phyloP scores from a whole-genome alignment of 345 rosid species.

The Gossypium sturtianum region DNA sequence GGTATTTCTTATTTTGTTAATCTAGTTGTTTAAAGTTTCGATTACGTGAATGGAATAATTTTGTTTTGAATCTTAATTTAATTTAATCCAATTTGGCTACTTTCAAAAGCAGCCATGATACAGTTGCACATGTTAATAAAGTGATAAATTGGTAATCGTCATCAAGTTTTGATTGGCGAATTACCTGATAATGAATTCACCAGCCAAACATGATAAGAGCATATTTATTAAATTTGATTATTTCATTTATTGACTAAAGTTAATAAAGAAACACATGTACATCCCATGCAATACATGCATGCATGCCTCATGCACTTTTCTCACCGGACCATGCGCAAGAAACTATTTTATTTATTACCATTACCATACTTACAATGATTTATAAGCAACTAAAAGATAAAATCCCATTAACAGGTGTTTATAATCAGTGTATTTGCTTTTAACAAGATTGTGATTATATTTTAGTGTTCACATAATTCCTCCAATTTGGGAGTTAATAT shows the following conservation, averaged over 20 bases:
- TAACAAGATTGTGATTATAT: no score
- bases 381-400: not conserved
- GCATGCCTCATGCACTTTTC: not conserved
- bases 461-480: no score
- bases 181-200: not conserved
- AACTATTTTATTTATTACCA: not conserved
- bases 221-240: not conserved
- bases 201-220: not conserved
- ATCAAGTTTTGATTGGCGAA: not conserved
- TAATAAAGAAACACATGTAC: not conserved
- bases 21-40: no score
- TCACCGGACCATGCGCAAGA: not conserved
- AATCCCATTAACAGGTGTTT: not conserved
- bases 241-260: not conserved
- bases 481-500: no score
- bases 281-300: not conserved
- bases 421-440: no score
- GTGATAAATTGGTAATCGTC: not conserved
- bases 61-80: not conserved
- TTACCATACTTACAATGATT: not conserved
- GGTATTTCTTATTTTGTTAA: no score
- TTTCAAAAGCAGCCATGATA: not conserved
- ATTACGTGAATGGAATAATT: not conserved
- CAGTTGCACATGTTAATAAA: not conserved
- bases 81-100: not conserved